Conservation (phyloP, 306 rosid genomes). For the Luffa acutangula region DNA sequence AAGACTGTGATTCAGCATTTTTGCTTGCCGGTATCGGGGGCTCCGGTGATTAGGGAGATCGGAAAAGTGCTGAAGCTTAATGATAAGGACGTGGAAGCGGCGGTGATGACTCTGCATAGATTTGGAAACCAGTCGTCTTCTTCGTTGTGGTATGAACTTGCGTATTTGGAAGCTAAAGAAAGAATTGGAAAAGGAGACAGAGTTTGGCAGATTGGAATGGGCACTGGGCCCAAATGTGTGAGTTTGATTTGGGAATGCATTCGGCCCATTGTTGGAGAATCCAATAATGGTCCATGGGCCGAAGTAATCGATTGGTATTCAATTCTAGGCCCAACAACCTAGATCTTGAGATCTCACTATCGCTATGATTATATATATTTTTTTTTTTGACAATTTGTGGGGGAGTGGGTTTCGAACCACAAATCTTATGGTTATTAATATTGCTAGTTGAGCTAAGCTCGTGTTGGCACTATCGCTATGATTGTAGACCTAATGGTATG, state of each 20-base stretch:
- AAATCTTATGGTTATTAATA: too few relatives aligned
- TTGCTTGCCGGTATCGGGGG: constrained; percentile 66
- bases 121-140: constrained; percentile 82
- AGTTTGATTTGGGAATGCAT: constrained; percentile 46
- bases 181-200: constrained; percentile 42
- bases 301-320: constrained; percentile 48
- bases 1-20: constrained; percentile 52
- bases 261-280: constrained; percentile 35
- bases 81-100: constrained; percentile 51
- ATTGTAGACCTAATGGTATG: too few relatives aligned
- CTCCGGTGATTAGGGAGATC: constrained; percentile 40
- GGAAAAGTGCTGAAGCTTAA: constrained; percentile 59
- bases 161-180: constrained; percentile 74
- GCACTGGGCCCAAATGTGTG: constrained; percentile 68
- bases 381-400: too few relatives aligned
- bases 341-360: too few relatives aligned
- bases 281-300: constrained; percentile 51
- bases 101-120: constrained; percentile 66
- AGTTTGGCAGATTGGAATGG: constrained; percentile 72
- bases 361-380: too few relatives aligned
- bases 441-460: too few relatives aligned
- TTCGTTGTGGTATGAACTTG: constrained; percentile 71
- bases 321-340: not conserved
- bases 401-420: too few relatives aligned
- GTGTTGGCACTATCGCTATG: too few relatives aligned